A percentile compares a stretch with the other conserved stretches of the same genome.
phyloP scores from a whole-genome alignment of 805 yeast species.

The Myxozyma lipomycoides region DNA sequence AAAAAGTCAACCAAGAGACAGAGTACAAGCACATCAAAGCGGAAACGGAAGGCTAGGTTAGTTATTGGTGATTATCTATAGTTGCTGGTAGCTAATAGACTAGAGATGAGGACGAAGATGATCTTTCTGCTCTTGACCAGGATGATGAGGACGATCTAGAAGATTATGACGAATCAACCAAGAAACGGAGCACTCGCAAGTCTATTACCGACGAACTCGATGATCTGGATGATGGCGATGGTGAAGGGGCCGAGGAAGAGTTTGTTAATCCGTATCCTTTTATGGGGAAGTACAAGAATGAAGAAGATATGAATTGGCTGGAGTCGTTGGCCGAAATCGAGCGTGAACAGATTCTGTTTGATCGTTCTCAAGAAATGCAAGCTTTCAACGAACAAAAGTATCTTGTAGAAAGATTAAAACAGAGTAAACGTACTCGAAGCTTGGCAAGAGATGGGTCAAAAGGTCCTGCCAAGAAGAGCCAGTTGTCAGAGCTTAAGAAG shows the following conservation, averaged over 20 bases:
- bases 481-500: slow-evolving; percentile 67
- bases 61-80: slow-evolving; percentile 1
- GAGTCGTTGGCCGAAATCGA: slow-evolving; percentile 81
- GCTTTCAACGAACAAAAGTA: slow-evolving; percentile 77
- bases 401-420: slow-evolving; percentile 75
- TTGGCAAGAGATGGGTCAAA: slow-evolving; percentile 43
- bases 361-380: slow-evolving; percentile 89
- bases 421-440: slow-evolving; percentile 43
- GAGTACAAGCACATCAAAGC: slow-evolving; percentile 13
- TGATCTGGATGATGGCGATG: slow-evolving; percentile 36
- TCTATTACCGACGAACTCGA: slow-evolving; percentile 9
- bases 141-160: slow-evolving; percentile 45
- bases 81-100: slow-evolving; percentile 30
- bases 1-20: slow-evolving; percentile 34
- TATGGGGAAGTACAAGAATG: slow-evolving; percentile 87
- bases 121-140: slow-evolving; percentile 37
- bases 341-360: slow-evolving; percentile 86
- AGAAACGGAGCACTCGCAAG: slow-evolving; percentile 1
- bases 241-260: slow-evolving; percentile 37
- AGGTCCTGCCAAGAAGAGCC: slow-evolving; percentile 46
- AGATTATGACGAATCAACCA: slow-evolving; percentile 26
- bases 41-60: slow-evolving; percentile 16
- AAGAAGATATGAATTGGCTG: slow-evolving; percentile 61
- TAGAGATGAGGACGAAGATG: slow-evolving; percentile 35
- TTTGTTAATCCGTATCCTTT: slow-evolving; percentile 78